phyloP scores from a whole-genome alignment of 2,329 filamentous ascomycete species.

The Aspergillus clavatus region DNA sequence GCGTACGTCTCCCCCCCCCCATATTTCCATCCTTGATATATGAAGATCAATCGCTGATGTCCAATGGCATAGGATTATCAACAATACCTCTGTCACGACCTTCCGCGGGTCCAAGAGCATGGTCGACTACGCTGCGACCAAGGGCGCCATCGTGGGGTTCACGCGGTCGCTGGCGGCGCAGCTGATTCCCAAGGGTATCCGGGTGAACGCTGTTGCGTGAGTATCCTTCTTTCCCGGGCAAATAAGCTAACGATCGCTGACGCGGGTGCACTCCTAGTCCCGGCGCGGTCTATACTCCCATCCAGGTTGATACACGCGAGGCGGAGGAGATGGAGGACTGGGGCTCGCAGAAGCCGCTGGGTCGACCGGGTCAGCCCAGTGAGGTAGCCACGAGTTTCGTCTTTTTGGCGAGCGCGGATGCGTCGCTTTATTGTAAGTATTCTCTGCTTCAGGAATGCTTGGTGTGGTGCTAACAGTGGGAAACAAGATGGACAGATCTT shows the following conservation, averaged over 20 bases:
- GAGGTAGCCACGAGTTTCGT: slow-evolving; percentile 40
- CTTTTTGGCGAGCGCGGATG: slow-evolving; percentile 34
- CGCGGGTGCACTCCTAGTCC: slow-evolving; percentile 17
- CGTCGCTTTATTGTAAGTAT: slow-evolving; percentile 35
- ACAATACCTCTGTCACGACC: slow-evolving; percentile 51
- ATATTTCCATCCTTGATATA: too few species aligned
- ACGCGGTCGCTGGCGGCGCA: slow-evolving; percentile 51
- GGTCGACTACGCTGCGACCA: slow-evolving; percentile 55
- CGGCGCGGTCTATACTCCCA: slow-evolving; percentile 32
- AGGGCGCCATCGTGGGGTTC: slow-evolving; percentile 55
- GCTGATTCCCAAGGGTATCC: slow-evolving; percentile 52
- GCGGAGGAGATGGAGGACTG: slow-evolving; percentile 33
- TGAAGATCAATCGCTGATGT: too few species aligned
- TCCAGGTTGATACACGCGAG: slow-evolving; percentile 33
- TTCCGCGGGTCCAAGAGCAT: slow-evolving; percentile 50
- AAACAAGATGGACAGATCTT: too few species aligned
- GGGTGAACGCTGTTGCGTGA: slow-evolving; percentile 46
- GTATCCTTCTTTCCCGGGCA: slow-evolving; percentile 10
- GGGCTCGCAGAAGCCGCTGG: slow-evolving; percentile 25
- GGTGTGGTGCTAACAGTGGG: too few species aligned
- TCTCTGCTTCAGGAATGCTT: too few species aligned
- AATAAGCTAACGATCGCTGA: too few species aligned
- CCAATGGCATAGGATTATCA: slow-evolving; percentile 51
- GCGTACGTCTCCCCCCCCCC: slow-evolving; percentile 42
- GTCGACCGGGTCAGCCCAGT: slow-evolving; percentile 35